A percentile compares a stretch with the other conserved stretches of the same genome.
These are phyloP conservation scores for Syzygium oleosum DNA, from an alignment of 345 rosid species.

Conservation along the genomic window DNA sequence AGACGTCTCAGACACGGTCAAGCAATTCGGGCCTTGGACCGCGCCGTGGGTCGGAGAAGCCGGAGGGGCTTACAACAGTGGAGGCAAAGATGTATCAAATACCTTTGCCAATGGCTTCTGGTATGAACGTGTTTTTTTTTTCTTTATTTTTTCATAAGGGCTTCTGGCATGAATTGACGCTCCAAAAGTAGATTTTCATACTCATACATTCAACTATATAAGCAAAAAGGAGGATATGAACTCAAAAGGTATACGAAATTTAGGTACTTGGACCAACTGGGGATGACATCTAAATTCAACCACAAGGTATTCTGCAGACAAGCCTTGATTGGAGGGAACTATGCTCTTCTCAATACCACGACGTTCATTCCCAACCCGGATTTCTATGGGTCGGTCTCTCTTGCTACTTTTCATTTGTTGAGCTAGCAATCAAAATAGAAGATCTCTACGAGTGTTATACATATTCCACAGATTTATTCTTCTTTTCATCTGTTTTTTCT, in stretches of 20 bases:
- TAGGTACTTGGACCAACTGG: conserved; percentile 61
- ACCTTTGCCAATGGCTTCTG: conserved; percentile 59
- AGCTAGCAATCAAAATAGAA: neutral
- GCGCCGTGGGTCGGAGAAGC: conserved; percentile 61
- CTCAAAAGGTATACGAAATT: neutral
- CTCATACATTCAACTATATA: neutral
- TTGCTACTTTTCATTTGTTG: neutral
- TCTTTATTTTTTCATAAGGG: neutral
- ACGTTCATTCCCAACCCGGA: conserved; percentile 56
- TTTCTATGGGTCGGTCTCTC: conserved; percentile 35
- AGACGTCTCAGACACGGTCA: conserved; percentile 9
- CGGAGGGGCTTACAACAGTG: conserved; percentile 65
- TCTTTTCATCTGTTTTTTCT: neutral
- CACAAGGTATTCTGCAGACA: conserved; percentile 67
- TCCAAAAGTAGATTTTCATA: neutral
- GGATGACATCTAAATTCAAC: conserved; percentile 47
- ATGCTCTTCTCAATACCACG: conserved; percentile 47
- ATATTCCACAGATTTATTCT: neutral
- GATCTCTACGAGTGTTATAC: neutral
- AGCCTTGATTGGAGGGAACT: conserved; percentile 61
- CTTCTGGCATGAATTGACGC: neutral
- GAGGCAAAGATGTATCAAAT: conserved; percentile 49
- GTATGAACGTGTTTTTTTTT: conserved; percentile 4
- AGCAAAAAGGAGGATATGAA: neutral
- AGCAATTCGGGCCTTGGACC: conserved; percentile 37